Evolutionary conservation across 2,329 filamentous ascomycete genomes (phyloP), one percentile per base, ranked within the genome.

Genomic region (Aspergillus aculeatinus): DNA sequence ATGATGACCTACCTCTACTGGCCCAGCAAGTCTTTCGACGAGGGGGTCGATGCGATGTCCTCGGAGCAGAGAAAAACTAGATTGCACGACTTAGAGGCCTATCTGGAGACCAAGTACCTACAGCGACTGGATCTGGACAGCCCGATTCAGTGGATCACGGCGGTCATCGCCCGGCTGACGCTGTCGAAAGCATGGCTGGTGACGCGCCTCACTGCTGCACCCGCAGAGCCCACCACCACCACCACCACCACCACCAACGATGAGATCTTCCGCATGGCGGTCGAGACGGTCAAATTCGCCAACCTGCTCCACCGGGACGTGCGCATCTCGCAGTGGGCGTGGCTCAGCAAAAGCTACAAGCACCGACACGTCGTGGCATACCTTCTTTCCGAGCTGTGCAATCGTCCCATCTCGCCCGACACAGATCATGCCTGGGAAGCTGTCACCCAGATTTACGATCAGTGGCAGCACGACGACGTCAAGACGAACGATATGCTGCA

Each of bases 181-280:
- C 83, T 89, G 76, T 84, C 85, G 58, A 90, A 89, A 72, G 86
- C 89, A 80, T 88, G 85, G 72, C 78, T 91, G 16, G 56, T 64
- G 27, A 29, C 48, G 14, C 54, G 59, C 60, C 58, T 68, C 51
- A 51, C 64, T 42, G 47, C 59, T 48, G 47, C 27, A 29, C 27
- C 61, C 12, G 2, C 49, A 57, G n/a, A 48, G 25, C 21, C 44
- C 27, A 44, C 21, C 21, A 21, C 21, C 27, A 44, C 44, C 27
- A 44, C 21, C 21, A 21, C 21, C 27, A 44, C 31, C 10, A 51
- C 48, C n/a, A 60, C 44, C 33, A 60, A 82, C 82, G 83, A 89
- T 59, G 83, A 84, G 55, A 79, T 90, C 0, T 87, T 89, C 67
- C 75, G 85, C 29, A 85, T 84, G 0, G 84, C 86, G 2, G 79